A percentile compares a stretch with the other conserved stretches of the same genome.
Conservation (phyloP, 352 stramenopile genomes). For the Pythium periplocum region DNA sequence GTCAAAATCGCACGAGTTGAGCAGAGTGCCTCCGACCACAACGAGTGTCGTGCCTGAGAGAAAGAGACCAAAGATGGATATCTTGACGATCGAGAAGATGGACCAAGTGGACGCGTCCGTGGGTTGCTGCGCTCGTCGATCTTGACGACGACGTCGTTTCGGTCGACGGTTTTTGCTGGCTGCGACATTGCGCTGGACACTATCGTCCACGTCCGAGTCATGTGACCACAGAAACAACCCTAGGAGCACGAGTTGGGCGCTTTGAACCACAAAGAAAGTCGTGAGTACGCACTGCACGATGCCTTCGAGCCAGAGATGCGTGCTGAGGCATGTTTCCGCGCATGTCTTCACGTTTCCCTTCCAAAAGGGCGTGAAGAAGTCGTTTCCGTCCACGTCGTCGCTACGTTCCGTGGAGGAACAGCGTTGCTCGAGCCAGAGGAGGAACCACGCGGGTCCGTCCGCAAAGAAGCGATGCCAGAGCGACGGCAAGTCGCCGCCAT, state of each 20-base stretch:
- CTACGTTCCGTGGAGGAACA: conserved; percentile 11
- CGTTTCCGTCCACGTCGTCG: conserved; percentile 13
- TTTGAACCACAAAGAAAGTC: conserved; percentile 1
- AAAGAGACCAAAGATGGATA: conserved; percentile 20
- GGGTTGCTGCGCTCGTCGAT: no score
- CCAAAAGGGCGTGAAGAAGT: conserved; percentile 31
- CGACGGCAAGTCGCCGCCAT: conserved; percentile 30
- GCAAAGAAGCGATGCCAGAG: conserved; percentile 46
- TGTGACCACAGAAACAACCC: conserved; percentile 7
- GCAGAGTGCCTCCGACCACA: conserved; percentile 5
- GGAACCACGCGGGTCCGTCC: conserved; percentile 37
- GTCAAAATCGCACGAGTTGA: conserved; percentile 18
- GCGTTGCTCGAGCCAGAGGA: conserved; percentile 28
- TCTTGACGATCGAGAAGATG: conserved; percentile 8
- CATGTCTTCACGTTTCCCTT: not conserved
- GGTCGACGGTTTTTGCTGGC: no score
- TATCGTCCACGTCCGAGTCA: conserved; percentile 1
- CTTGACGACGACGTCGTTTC: not conserved
- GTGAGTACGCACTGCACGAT: conserved; percentile 5
- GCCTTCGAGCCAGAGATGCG: conserved; percentile 4
- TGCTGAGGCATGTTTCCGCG: conserved; percentile 1
- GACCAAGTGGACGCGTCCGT: conserved; percentile 1
- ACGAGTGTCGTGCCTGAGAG: conserved; percentile 2
- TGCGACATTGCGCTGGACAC: no score
- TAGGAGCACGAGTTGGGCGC: conserved; percentile 8